A percentile compares a stretch with the other conserved stretches of the same genome.
Conservation (phyloP, 2,329 filamentous ascomycete species). For the Colletotrichum liaoningense region DNA sequence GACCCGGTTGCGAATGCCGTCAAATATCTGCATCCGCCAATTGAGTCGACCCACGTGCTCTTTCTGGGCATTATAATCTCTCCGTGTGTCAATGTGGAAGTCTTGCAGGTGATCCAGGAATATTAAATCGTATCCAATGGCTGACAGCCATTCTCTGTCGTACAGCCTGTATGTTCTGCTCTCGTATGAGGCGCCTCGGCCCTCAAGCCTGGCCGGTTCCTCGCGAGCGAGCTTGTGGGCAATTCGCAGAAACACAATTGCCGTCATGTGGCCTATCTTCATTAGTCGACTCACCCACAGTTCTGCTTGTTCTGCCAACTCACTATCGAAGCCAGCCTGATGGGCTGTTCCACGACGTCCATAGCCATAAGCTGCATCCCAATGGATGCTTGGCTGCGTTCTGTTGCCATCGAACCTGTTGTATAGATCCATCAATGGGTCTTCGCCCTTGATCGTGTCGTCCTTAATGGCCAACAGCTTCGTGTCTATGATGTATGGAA, state of each 20-base stretch:
- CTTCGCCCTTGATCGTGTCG: conserved; percentile 32
- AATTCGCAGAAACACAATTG: conserved; percentile 8
- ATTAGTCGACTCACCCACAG: not conserved
- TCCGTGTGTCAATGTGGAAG: not conserved
- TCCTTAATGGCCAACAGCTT: conserved; percentile 66
- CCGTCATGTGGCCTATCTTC: conserved; percentile 25
- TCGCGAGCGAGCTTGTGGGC: conserved; percentile 3
- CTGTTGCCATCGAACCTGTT: not conserved
- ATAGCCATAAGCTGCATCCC: conserved; percentile 16
- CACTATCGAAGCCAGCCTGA: conserved; percentile 24
- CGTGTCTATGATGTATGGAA: conserved; percentile 66
- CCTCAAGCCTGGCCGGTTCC: not conserved
- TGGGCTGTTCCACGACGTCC: not conserved
- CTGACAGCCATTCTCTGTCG: conserved; percentile 8
- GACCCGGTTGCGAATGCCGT: not conserved
- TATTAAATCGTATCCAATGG: not conserved
- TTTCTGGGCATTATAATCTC: not conserved
- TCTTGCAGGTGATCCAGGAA: not conserved
- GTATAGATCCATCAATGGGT: conserved; percentile 14
- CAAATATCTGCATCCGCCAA: not conserved
- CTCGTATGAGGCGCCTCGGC: not conserved
- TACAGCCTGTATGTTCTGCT: not conserved
- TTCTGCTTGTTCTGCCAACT: not conserved
- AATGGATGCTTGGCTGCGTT: not conserved
- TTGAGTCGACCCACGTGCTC: not conserved